phyloP scores from a whole-genome alignment of 1,284 basidiomycete genomes.

The Cryptococcus hybrid region DNA sequence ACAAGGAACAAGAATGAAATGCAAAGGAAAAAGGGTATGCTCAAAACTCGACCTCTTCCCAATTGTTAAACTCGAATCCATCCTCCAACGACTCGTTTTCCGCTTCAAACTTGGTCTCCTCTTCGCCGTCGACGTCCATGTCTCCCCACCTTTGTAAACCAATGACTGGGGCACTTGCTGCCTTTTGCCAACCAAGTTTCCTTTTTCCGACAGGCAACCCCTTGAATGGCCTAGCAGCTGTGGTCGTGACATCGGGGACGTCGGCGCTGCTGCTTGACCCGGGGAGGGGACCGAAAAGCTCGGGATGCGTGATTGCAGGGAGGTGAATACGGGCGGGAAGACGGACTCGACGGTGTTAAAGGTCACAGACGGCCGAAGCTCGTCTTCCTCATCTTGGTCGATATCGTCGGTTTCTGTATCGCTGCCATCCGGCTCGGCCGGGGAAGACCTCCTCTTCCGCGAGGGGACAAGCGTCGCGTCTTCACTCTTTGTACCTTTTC shows the following conservation, averaged over 20 bases:
- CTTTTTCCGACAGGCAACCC: conserved; percentile 20
- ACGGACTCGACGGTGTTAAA: conserved; percentile 18
- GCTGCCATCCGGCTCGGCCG: conserved; percentile 14
- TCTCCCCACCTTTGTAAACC: conserved; percentile 18
- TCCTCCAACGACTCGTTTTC: conserved; percentile 14
- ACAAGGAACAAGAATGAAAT: not conserved
- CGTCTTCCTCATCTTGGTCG: conserved; percentile 15
- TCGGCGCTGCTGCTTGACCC: not conserved
- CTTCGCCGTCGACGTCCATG: conserved; percentile 30
- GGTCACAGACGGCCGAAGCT: conserved; percentile 1
- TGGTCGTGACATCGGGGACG: not conserved
- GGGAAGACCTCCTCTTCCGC: conserved; percentile 12
- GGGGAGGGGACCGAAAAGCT: conserved; percentile 19
- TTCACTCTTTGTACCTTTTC: not conserved
- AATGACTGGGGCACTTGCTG: conserved; percentile 40
- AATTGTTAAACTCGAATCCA: conserved; percentile 29
- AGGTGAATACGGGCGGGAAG: conserved; percentile 41
- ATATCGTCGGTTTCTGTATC: conserved; percentile 16
- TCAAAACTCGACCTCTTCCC: conserved; percentile 1
- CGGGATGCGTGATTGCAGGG: conserved; percentile 31
- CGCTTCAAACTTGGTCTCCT: not conserved
- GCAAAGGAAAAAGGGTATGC: not conserved
- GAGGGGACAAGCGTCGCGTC: conserved; percentile 1
- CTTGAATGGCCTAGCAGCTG: conserved; percentile 14
- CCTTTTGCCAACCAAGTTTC: conserved; percentile 25